phyloP scores from a whole-genome alignment of 2,329 filamentous ascomycete species.

The Dryadomyces quercivorus region DNA sequence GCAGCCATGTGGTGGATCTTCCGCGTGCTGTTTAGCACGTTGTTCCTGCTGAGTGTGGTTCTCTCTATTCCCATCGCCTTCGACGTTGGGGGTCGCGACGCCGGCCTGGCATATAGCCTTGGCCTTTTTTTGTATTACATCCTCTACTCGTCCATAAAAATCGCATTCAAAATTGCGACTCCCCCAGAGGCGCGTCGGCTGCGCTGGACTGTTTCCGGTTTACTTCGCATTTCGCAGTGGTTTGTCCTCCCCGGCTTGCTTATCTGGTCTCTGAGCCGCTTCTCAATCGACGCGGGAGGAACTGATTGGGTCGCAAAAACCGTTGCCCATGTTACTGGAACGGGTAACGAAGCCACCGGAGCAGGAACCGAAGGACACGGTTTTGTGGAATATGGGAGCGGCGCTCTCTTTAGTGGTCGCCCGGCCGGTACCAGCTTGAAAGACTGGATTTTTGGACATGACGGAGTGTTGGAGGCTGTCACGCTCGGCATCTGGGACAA shows the following conservation, averaged over 20 bases:
- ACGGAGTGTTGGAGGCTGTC: slow-evolving; percentile 67
- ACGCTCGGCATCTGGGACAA: slow-evolving; percentile 85
- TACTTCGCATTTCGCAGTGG: slow-evolving; percentile 72
- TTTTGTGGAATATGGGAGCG: background rate
- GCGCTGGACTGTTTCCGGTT: slow-evolving; percentile 55
- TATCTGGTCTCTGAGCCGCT: slow-evolving; percentile 92
- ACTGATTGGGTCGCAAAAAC: slow-evolving; percentile 15
- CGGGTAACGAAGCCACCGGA: background rate
- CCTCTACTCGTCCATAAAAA: slow-evolving; percentile 66
- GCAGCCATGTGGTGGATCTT: slow-evolving; percentile 66
- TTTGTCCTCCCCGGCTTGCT: slow-evolving; percentile 72
- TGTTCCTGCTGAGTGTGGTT: slow-evolving; percentile 85
- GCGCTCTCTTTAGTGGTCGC: background rate
- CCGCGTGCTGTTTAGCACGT: slow-evolving; percentile 63
- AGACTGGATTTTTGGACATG: slow-evolving; percentile 81
- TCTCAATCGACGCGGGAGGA: slow-evolving; percentile 72
- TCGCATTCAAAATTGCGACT: slow-evolving; percentile 30
- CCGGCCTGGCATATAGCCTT: slow-evolving; percentile 86
- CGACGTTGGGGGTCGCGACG: slow-evolving; percentile 91
- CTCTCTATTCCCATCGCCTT: slow-evolving; percentile 95
- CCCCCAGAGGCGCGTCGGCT: slow-evolving; percentile 71
- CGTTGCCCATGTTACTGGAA: slow-evolving; percentile 10
- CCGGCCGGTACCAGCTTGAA: slow-evolving; percentile 51
- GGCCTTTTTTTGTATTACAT: slow-evolving; percentile 85
- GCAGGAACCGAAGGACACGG: background rate